These are phyloP conservation scores for Neurospora sp. DNA, from an alignment of 495 filamentous ascomycete genomes.

Conservation along the genomic window DNA sequence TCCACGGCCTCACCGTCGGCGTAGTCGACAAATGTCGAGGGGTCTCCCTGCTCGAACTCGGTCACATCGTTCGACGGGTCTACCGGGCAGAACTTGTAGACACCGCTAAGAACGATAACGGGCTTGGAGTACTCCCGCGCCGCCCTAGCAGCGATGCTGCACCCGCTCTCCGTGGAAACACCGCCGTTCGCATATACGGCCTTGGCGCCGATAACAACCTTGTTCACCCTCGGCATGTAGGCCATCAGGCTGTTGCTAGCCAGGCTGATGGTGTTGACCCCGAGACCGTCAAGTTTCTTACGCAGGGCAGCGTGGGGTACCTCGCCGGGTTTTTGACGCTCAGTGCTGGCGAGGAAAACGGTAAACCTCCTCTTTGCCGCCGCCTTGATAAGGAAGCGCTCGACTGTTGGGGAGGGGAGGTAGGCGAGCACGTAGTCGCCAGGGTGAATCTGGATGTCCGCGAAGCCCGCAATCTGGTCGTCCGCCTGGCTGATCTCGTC, in stretches of 20 bases:
- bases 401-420: conserved; percentile 68
- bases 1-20: conserved; percentile 66
- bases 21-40: conserved; percentile 60
- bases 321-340: conserved; percentile 17
- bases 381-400: conserved; percentile 76
- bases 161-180: conserved; percentile 68
- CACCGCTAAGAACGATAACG: conserved; percentile 72
- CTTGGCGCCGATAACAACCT: conserved; percentile 81
- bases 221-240: conserved; percentile 87
- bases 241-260: conserved; percentile 79
- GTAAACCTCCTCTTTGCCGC: conserved; percentile 81
- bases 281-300: conserved; percentile 64
- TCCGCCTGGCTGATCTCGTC: conserved; percentile 84
- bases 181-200: conserved; percentile 80
- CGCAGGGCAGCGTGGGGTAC: conserved; percentile 43
- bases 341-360: conserved; percentile 59
- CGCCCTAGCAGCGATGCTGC: conserved; percentile 67
- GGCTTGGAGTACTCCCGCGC: conserved; percentile 70
- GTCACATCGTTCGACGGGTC: conserved; percentile 71
- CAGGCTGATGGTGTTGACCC: conserved; percentile 71
- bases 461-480: conserved; percentile 77
- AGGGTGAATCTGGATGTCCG: conserved; percentile 80
- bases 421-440: conserved; percentile 84
- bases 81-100: conserved; percentile 85
- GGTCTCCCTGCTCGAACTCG: conserved; percentile 72